Conservation (phyloP, 1,284 basidiomycete species). For the Butyriboletus regius region DNA sequence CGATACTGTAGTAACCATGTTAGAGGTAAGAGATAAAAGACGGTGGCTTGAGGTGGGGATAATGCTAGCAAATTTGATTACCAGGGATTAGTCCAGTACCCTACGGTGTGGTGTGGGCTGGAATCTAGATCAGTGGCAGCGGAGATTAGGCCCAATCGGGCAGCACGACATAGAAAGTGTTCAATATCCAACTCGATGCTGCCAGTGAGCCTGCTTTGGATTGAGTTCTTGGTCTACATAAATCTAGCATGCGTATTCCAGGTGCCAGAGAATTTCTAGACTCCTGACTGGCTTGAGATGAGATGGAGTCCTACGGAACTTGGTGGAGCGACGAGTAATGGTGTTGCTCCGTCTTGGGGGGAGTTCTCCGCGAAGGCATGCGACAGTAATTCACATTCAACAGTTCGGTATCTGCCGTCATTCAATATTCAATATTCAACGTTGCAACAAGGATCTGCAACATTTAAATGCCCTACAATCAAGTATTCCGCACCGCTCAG, state of each 20-base stretch:
- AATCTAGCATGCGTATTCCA: neutral
- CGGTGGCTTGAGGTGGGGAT: neutral
- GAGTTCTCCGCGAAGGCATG: neutral
- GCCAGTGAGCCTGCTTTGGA: neutral
- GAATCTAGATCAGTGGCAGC: conserved; percentile 18
- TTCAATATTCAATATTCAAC: no score
- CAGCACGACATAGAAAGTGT: neutral
- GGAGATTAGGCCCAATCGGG: conserved; percentile 7
- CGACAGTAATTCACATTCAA: neutral
- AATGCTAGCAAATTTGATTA: neutral
- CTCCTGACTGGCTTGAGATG: neutral
- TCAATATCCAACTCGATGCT: conserved; percentile 1
- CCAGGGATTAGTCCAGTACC: neutral
- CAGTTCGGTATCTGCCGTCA: neutral
- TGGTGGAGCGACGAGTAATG: neutral
- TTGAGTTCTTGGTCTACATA: neutral
- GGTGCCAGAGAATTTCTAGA: neutral
- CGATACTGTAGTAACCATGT: conserved; percentile 8
- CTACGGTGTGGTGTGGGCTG: conserved; percentile 10
- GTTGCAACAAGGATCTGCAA: neutral
- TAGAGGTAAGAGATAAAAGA: conserved; percentile 8
- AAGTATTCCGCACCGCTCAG: neutral
- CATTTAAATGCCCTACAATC: neutral
- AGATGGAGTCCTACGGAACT: neutral
- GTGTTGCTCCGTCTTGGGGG: neutral